Base-by-base conservation (phyloP, 2,329 filamentous ascomycete species). In the Pezicula carpinea region DNA sequence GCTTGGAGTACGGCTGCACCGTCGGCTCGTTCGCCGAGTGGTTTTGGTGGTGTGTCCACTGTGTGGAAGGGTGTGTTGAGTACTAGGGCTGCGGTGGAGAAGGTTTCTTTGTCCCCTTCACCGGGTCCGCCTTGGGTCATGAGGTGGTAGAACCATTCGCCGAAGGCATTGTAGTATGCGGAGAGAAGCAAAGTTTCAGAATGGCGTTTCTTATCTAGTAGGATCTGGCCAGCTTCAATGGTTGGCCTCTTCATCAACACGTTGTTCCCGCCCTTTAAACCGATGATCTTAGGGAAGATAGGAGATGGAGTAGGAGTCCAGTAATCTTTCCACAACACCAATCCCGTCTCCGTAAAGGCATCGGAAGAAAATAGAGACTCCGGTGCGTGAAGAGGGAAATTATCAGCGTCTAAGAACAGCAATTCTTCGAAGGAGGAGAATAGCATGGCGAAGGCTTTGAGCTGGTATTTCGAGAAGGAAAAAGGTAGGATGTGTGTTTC, bases 41-140 rank as follows among this genome's bases (percentile, higher is more conserved):
- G 39, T 15, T 22, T 29, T 14, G 55, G 48, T 15, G 17, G n/a
- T 22, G 46, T 36, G 2, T 39, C 18, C 0, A 57, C 47, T 5
- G 49, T 55, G 52, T 73, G 71, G 53, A 67, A 72, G 2, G 66
- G 54, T 5, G 67, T 60, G 4, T 60, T 55, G 2, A 72, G 56
- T 10, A 62, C 68, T 3, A 66, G 51, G 7, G 73, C 70, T 6
- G 72, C 72, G 5, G 68, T 63, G 14, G 72, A 56, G 52, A 76
- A 75, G 0, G 72, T 75, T 53, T 76, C 73, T 54, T 76, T 76
- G 58, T 76, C 73, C 14, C 73, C 73, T 57, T 75, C 65, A 10
- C 73, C 73, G 0, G 68, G 61, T 6, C 67, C 71, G 29, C 72
- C 72, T 55, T 74, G 72, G 6, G 47, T 48, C 18, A 53, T 51